These are phyloP conservation scores for Firmiana major DNA, from an alignment of 345 rosid species.

Conservation along the genomic window DNA sequence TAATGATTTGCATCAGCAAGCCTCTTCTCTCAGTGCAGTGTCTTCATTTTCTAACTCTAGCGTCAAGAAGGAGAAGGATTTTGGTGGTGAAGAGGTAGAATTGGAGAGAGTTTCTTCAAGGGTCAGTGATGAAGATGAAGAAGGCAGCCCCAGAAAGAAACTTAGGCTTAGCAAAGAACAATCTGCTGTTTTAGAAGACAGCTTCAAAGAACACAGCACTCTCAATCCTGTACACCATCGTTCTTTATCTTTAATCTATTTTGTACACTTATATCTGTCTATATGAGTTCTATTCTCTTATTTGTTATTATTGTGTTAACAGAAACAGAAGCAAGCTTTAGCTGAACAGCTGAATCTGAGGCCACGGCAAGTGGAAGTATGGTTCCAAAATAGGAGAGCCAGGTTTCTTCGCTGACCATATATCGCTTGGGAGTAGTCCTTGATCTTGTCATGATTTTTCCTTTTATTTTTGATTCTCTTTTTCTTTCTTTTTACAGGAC, in stretches of 20 bases:
- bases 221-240: slow-evolving; percentile 50
- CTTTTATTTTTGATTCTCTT: background rate
- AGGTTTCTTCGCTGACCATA: slow-evolving; percentile 21
- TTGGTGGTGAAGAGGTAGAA: slow-evolving; percentile 27
- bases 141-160: slow-evolving; percentile 37
- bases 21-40: slow-evolving; percentile 31
- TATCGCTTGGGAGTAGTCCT: background rate
- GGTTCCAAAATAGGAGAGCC: slow-evolving; percentile 66
- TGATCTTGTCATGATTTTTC: background rate
- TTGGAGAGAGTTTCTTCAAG: slow-evolving; percentile 38
- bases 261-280: background rate
- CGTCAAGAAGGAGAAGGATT: slow-evolving; percentile 35
- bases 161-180: slow-evolving; percentile 51
- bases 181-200: slow-evolving; percentile 40
- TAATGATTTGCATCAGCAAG: slow-evolving; percentile 23
- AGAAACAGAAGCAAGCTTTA: slow-evolving; percentile 53
- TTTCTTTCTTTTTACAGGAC: slow-evolving; percentile 28
- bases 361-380: slow-evolving; percentile 61
- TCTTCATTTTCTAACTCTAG: slow-evolving; percentile 36
- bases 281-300: background rate
- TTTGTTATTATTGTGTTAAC: background rate
- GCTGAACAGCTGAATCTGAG: slow-evolving; percentile 52
- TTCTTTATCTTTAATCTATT: slow-evolving; percentile 5
- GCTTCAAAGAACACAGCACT: slow-evolving; percentile 46
- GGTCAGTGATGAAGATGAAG: slow-evolving; percentile 42